Percentiles rank a stretch among this genome's conserved stretches.
Evolutionary conservation across 2,329 filamentous ascomycete species (phyloP).

Genomic region (Xylaria sp.): DNA sequence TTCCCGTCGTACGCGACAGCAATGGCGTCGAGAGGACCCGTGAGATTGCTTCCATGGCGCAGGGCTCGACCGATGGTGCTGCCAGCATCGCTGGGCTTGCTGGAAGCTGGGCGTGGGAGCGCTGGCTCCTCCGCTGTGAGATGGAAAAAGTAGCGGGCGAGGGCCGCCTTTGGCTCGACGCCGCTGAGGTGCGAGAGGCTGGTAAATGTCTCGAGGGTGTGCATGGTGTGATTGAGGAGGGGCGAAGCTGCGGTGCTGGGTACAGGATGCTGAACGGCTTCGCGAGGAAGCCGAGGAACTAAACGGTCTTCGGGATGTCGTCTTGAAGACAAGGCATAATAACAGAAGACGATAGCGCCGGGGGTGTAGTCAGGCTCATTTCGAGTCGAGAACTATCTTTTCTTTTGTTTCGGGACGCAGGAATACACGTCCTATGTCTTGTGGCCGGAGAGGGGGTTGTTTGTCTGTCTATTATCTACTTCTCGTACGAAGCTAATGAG

Average conservation of each 20-base stretch:
- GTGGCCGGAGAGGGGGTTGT: background rate
- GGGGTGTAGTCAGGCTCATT: background rate
- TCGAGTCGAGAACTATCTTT: background rate
- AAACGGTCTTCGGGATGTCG: background rate
- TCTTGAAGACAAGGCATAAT: background rate
- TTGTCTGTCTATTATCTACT: slow-evolving; percentile 16
- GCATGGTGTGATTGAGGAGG: slow-evolving; percentile 71
- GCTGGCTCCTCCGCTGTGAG: slow-evolving; percentile 90
- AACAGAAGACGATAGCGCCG: background rate
- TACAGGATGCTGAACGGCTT: slow-evolving; percentile 73
- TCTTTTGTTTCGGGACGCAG: slow-evolving; percentile 24
- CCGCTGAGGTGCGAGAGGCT: slow-evolving; percentile 64
- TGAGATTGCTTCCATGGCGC: slow-evolving; percentile 70
- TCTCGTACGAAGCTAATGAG: slow-evolving; percentile 25
- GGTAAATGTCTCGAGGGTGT: slow-evolving; percentile 70
- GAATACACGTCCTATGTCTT: background rate
- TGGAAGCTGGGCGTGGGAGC: slow-evolving; percentile 93
- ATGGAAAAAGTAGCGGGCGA: slow-evolving; percentile 82
- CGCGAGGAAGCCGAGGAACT: slow-evolving; percentile 66
- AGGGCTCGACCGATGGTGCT: slow-evolving; percentile 76
- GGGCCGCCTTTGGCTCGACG: slow-evolving; percentile 64
- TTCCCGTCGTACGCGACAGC: slow-evolving; percentile 48
- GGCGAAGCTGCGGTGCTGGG: slow-evolving; percentile 66
- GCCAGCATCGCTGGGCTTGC: slow-evolving; percentile 83
- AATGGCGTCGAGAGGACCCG: slow-evolving; percentile 57